Percentiles rank a stretch among this genome's conserved stretches.
Conservation (phyloP, 257 asterid species). For the Solanum pinnatisectum region DNA sequence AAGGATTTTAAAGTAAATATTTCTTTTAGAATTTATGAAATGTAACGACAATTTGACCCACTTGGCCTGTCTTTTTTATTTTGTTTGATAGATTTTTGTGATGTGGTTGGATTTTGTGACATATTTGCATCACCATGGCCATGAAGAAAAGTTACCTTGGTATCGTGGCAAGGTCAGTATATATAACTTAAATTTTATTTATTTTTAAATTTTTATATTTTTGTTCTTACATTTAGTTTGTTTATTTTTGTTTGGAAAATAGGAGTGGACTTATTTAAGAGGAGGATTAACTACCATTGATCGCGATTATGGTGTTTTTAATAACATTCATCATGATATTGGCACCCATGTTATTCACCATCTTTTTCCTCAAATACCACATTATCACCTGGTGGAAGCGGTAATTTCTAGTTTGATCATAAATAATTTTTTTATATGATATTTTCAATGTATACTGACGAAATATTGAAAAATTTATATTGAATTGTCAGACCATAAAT, state of each 20-base stretch:
- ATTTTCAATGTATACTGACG: not conserved
- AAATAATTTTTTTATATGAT: not conserved
- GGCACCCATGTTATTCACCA: constrained; percentile 91
- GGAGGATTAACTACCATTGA: constrained; percentile 87
- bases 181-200: not conserved
- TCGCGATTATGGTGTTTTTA: constrained; percentile 70
- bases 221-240: not conserved
- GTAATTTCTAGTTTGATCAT: constrained; percentile 16
- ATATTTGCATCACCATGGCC: constrained; percentile 82
- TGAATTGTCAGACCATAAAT: no score
- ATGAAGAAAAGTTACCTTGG: constrained; percentile 78
- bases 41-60: not conserved
- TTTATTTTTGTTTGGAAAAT: not conserved
- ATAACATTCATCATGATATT: constrained; percentile 76
- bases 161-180: constrained; percentile 68
- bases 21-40: not conserved
- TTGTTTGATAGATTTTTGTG: constrained; percentile 44
- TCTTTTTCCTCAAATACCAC: constrained; percentile 90
- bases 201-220: not conserved
- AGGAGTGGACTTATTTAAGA: constrained; percentile 88
- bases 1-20: not conserved
- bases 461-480: not conserved
- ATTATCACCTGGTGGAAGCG: constrained; percentile 73
- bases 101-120: constrained; percentile 80
- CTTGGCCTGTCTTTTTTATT: not conserved